Evolutionary conservation across 305 asterid species (phyloP).

Genomic region (Nicotiana rustica): DNA sequence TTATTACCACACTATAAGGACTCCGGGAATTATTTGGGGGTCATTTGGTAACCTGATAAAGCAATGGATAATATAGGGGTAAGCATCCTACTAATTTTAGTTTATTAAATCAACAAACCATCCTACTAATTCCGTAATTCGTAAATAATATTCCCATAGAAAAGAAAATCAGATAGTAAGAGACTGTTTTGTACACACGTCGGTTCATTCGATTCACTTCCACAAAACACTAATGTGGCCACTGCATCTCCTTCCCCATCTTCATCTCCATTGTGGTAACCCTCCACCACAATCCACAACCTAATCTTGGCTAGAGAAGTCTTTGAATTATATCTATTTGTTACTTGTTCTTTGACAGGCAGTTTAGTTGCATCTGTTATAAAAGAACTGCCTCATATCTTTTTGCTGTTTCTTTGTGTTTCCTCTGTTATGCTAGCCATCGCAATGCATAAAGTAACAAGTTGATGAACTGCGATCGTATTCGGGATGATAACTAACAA

Average conservation of each 20-base stretch:
- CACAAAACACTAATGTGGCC: neutral
- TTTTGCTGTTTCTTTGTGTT: neutral
- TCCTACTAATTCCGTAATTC: neutral
- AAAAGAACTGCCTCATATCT: neutral
- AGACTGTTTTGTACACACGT: neutral
- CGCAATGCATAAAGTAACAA: neutral
- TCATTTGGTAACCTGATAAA: neutral
- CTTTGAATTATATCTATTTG: neutral
- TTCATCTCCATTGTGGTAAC: neutral
- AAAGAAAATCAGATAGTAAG: neutral
- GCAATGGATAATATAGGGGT: neutral
- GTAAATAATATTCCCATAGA: neutral
- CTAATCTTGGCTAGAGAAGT: neutral
- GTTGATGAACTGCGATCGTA: neutral
- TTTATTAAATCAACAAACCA: neutral
- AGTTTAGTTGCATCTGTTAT: neutral
- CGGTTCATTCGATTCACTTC: neutral
- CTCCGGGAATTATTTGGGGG: neutral
- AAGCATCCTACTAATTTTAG: neutral
- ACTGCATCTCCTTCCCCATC: slow-evolving; percentile 16
- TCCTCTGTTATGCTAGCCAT: neutral
- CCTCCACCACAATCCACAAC: neutral
- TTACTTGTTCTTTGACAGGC: neutral
- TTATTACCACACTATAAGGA: neutral
- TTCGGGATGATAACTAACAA: neutral